phyloP scores from a whole-genome alignment of 2,329 filamentous ascomycete genomes.

The Verticillium zaregamsianum region DNA sequence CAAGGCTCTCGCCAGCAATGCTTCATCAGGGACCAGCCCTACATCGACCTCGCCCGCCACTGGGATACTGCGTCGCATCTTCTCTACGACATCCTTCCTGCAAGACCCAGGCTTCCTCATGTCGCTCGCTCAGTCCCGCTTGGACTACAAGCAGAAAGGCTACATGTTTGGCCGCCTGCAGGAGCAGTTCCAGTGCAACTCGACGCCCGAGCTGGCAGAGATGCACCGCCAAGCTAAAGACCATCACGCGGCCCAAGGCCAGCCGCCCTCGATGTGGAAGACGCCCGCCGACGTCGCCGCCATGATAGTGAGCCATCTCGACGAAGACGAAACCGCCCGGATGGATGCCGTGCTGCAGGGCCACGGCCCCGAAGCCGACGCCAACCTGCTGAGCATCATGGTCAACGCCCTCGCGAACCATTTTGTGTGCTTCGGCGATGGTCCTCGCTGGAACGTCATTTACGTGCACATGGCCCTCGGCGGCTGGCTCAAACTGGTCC shows the following conservation, averaged over 20 bases:
- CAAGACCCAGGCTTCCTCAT: neutral
- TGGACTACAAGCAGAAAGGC: conserved; percentile 9
- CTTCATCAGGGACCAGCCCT: conserved; percentile 3
- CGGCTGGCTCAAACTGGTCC: conserved; percentile 5
- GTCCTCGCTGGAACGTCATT: conserved; percentile 7
- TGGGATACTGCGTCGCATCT: neutral
- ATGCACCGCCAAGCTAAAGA: neutral
- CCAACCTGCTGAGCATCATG: neutral
- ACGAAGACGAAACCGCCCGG: neutral
- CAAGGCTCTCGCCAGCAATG: neutral
- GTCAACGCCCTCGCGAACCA: conserved; percentile 3
- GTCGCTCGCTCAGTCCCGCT: conserved; percentile 4
- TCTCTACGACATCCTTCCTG: neutral
- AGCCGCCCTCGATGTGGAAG: conserved; percentile 7
- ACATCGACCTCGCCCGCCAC: neutral
- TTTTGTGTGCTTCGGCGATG: conserved; percentile 9
- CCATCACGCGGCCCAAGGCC: neutral
- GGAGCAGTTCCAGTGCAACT: conserved; percentile 4
- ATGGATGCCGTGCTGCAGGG: conserved; percentile 7
- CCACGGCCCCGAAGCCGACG: neutral
- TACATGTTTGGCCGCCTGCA: conserved; percentile 9
- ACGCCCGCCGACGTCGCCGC: conserved; percentile 4
- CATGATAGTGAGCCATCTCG: neutral
- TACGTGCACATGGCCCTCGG: conserved; percentile 6
- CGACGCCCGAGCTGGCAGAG: neutral